These are phyloP conservation scores for Xylaria cubensis DNA, from an alignment of 495 filamentous ascomycete species.

Conservation along the genomic window DNA sequence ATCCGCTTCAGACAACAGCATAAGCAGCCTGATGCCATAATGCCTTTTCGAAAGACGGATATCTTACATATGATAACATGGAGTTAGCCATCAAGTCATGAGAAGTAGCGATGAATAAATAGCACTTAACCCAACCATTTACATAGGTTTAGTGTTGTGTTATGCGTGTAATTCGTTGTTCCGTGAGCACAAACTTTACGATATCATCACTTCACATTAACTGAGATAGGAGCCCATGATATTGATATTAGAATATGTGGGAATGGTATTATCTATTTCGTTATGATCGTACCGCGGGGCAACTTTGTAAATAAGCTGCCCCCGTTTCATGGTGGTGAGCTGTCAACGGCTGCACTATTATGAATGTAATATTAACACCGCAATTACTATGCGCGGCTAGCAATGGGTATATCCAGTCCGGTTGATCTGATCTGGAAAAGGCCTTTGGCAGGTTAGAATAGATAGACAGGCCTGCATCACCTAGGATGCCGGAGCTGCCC, in stretches of 20 bases:
- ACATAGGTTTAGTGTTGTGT: not conserved
- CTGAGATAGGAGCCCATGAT: not conserved
- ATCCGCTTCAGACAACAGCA: no score
- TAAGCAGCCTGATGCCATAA: no score
- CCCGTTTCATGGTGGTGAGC: conserved; percentile 21
- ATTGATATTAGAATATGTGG: conserved; percentile 21
- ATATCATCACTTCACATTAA: not conserved
- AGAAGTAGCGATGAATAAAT: not conserved
- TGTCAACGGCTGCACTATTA: conserved; percentile 14
- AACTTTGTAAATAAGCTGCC: conserved; percentile 13
- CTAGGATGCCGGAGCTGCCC: conserved; percentile 18
- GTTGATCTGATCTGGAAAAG: not conserved
- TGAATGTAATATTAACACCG: conserved; percentile 7
- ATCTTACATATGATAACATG: not conserved
- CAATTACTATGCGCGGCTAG: not conserved
- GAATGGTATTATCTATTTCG: conserved; percentile 32
- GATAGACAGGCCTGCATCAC: not conserved
- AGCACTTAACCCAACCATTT: not conserved
- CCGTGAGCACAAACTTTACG: not conserved
- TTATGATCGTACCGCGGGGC: conserved; percentile 34
- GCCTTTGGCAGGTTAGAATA: not conserved
- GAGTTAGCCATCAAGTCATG: not conserved
- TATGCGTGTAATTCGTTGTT: not conserved
- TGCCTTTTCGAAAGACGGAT: not conserved
- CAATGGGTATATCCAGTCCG: not conserved